phyloP scores from a whole-genome alignment of 768 basidiomycete species.

The Russula dissimulans region DNA sequence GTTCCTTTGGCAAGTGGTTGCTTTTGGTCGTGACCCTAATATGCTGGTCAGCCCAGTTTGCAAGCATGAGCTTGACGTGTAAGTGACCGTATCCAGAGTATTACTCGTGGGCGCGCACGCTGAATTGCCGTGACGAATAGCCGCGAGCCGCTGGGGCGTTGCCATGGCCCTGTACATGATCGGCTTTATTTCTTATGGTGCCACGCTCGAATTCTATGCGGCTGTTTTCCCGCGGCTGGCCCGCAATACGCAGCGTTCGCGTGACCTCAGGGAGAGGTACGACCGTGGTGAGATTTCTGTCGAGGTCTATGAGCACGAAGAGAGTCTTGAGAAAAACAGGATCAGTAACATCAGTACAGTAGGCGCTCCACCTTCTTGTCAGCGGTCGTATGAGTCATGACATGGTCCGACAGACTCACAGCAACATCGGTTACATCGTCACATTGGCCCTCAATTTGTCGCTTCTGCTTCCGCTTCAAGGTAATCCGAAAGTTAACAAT shows the following conservation, averaged over 20 bases:
- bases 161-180: slow-evolving; percentile 76
- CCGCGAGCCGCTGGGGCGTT: slow-evolving; percentile 57
- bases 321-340: slow-evolving; percentile 74
- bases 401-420: slow-evolving; percentile 44
- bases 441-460: slow-evolving; percentile 60
- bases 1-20: slow-evolving; percentile 69
- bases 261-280: slow-evolving; percentile 43
- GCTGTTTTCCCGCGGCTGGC: slow-evolving; percentile 75
- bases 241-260: slow-evolving; percentile 60
- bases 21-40: slow-evolving; percentile 60
- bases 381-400: neutral
- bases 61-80: slow-evolving; percentile 67
- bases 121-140: slow-evolving; percentile 26
- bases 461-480: slow-evolving; percentile 52
- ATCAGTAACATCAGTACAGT: slow-evolving; percentile 83
- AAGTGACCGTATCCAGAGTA: slow-evolving; percentile 19
- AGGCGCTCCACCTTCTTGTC: slow-evolving; percentile 12
- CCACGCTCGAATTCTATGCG: slow-evolving; percentile 72
- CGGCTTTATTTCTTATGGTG: slow-evolving; percentile 71
- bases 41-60: slow-evolving; percentile 77
- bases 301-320: slow-evolving; percentile 63
- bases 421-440: slow-evolving; percentile 65
- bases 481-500: slow-evolving; percentile 59
- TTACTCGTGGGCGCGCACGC: neutral
- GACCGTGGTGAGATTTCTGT: slow-evolving; percentile 48